Base-by-base conservation (phyloP, 257 asterid species). In the Solanum raphanifolium region DNA sequence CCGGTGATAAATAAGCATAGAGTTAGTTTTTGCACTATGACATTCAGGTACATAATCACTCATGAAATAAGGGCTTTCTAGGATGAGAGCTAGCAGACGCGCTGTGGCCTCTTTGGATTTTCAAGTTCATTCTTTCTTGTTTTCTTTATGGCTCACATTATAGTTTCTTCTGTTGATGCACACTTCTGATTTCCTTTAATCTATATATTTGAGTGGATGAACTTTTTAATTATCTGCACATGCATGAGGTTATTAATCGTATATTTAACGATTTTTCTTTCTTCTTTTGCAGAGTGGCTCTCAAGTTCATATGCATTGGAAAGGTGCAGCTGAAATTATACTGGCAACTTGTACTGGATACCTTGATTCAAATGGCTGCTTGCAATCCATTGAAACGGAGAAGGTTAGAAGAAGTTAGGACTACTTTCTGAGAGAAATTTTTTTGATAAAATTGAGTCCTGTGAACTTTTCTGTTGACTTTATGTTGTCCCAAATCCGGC, bases 241-340 rank as follows among this genome's bases (percentile, higher is more conserved):
- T 21, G 84, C 78, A 52, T 65, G 48, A 62, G 9, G 52, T 65
- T 38, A 27, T 73, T 74, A 38, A 46, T 69, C 72, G 43, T 32
- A 31, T 25, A 69, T 74, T 85, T 43, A 43, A 23, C 13, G 86
- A 29, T 79, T 82, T 52, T 87, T 58, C 3, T 81, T 85, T 11
- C 90, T 87, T 87, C 66, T 68, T 85, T 91, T 86, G 60, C 96
- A 97, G 98, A 92, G 89, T 86, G 92, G 93, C 88, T 93, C 98
- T 48, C 87, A 92, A 88, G 96, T 97, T 88, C 98, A 93, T 88
- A 87, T 95, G 83, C 99, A 96, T 90, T 96, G 99, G 99, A 96
- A 96, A 91, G 99, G 99, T 91, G 99, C 99, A 87, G 99, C 99
- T 43, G 99, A 96, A 91, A 95, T 96, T 87, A 93, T 96, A 86